Conservation (phyloP, 768 basidiomycete species). For the Mycena maculata region DNA sequence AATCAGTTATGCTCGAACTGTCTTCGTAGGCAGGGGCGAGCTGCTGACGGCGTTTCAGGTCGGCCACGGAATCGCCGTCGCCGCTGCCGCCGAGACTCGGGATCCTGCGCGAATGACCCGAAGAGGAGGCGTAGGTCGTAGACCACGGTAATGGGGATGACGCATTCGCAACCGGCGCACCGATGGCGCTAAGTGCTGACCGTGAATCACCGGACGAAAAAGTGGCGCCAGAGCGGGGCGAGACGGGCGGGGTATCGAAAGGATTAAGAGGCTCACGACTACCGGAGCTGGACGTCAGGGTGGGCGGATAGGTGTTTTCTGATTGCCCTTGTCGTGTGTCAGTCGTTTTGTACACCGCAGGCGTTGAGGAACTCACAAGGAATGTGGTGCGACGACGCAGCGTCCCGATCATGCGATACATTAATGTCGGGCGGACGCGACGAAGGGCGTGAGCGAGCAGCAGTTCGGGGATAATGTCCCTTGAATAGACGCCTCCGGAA, state of each 20-base stretch:
- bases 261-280: conserved; percentile 2
- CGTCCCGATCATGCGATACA: not conserved
- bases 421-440: conserved; percentile 17
- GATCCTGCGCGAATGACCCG: conserved; percentile 21
- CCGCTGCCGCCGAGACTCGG: conserved; percentile 32
- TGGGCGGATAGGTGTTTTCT: conserved; percentile 18
- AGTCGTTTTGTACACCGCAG: not conserved
- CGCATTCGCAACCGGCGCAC: not conserved
- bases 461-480: not conserved
- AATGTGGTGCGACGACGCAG: not conserved
- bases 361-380: conserved; percentile 10
- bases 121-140: conserved; percentile 23
- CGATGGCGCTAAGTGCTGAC: not conserved
- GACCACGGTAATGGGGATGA: not conserved
- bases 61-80: conserved; percentile 26
- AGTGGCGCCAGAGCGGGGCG: conserved; percentile 15
- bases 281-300: not conserved
- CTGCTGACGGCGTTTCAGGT: conserved; percentile 33
- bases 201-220: conserved; percentile 22
- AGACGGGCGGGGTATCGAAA: conserved; percentile 27
- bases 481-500: conserved; percentile 27
- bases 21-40: conserved; percentile 24
- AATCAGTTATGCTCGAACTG: not conserved
- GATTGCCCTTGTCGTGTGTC: conserved; percentile 7
- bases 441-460: conserved; percentile 5